A percentile compares a stretch with the other conserved stretches of the same genome.
Evolutionary conservation across 257 asterid species (phyloP).

Genomic region (Solanum corneliomulleri): DNA sequence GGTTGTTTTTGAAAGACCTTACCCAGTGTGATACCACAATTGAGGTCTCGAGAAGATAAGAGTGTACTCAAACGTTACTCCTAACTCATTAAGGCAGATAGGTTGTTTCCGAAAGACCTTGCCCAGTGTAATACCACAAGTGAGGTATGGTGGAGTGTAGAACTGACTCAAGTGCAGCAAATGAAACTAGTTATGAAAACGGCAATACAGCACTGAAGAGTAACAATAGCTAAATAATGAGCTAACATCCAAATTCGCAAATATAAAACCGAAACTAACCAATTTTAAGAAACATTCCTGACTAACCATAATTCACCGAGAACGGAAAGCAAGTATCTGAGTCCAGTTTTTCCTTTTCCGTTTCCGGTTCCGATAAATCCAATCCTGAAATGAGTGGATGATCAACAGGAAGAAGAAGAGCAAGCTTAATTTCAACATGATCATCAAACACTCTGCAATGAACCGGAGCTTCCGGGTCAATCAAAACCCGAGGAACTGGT

Average conservation of each 20-base stretch:
- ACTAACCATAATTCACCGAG: constrained; percentile 51
- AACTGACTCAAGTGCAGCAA: background rate
- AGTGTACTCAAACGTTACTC: background rate
- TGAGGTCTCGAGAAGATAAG: background rate
- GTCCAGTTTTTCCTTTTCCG: background rate
- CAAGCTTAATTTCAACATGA: constrained; percentile 68
- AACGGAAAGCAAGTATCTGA: constrained; percentile 25
- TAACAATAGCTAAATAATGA: background rate
- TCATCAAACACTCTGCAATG: constrained; percentile 46
- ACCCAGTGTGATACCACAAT: background rate
- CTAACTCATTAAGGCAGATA: background rate
- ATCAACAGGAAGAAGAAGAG: constrained; percentile 69
- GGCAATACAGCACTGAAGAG: background rate
- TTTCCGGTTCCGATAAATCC: constrained; percentile 2
- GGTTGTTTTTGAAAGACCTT: background rate
- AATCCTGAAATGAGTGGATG: constrained; percentile 71
- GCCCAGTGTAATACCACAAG: background rate
- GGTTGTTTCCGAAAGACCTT: background rate
- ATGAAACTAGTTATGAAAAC: background rate
- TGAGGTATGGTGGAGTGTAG: background rate
- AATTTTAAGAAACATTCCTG: background rate
- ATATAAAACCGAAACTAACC: background rate
- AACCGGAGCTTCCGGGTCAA: constrained; percentile 56
- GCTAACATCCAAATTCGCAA: background rate
- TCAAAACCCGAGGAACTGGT: constrained; percentile 56